A percentile compares a stretch with the other conserved stretches of the same genome.
Evolutionary conservation across 345 rosid species (phyloP).

Genomic region (Acer campestre): DNA sequence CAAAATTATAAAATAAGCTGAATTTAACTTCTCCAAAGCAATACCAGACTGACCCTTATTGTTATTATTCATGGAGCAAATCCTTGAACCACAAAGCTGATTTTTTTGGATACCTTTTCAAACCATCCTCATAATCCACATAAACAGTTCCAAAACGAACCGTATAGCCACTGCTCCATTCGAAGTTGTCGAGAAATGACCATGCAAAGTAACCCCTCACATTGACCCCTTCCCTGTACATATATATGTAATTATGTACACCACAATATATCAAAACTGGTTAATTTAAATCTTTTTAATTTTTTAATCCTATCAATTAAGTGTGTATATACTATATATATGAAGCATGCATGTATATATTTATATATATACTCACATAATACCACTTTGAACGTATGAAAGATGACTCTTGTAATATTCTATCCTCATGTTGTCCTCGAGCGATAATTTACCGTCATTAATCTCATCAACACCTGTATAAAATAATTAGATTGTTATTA

Average conservation of each 20-base stretch:
- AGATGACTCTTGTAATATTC: conserved; percentile 33
- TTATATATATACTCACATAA: conserved; percentile 18
- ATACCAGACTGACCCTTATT: no score
- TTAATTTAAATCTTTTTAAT: neutral
- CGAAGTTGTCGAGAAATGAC: conserved; percentile 8
- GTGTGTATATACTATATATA: no score
- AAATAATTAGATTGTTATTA: neutral
- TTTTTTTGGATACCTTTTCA: conserved; percentile 9
- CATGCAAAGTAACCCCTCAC: conserved; percentile 11
- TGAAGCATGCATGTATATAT: no score
- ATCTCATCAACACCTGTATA: conserved; percentile 30
- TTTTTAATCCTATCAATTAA: neutral
- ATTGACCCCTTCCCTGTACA: neutral
- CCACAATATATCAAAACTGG: neutral
- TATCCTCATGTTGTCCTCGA: conserved; percentile 31
- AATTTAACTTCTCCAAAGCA: no score
- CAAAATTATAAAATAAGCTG: no score
- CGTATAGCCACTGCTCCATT: conserved; percentile 2
- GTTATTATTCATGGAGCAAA: neutral
- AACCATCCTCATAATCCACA: conserved; percentile 8
- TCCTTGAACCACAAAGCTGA: neutral
- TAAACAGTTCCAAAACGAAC: conserved; percentile 12
- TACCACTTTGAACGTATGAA: conserved; percentile 25
- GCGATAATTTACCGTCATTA: conserved; percentile 8
- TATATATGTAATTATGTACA: no score